Conservation (phyloP, 2,329 filamentous ascomycete species). For the Penicillium sp. region DNA sequence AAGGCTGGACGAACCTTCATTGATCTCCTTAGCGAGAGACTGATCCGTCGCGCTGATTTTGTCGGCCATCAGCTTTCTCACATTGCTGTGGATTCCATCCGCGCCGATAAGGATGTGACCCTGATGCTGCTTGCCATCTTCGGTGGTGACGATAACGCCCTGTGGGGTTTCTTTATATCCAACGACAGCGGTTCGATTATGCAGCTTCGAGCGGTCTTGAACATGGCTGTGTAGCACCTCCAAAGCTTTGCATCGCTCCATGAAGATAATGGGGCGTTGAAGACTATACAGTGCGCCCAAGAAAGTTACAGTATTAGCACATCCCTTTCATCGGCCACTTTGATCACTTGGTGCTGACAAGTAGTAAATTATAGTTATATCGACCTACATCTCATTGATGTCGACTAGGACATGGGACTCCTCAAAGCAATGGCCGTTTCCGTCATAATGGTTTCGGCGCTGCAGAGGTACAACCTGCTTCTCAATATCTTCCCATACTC, state of each 20-base stretch:
- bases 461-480: constrained; percentile 10
- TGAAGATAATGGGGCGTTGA: constrained; percentile 18
- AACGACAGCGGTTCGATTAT: constrained; percentile 6
- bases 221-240: constrained; percentile 19
- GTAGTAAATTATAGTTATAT: too few species aligned
- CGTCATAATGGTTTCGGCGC: constrained; percentile 10
- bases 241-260: constrained; percentile 21
- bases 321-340: neutral
- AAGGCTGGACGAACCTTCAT: neutral
- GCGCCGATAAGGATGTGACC: constrained; percentile 42
- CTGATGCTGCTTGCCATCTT: constrained; percentile 33
- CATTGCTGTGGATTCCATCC: constrained; percentile 43
- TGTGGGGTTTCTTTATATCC: constrained; percentile 13
- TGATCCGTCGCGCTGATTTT: constrained; percentile 6
- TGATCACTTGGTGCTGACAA: neutral
- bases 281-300: neutral
- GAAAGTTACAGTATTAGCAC: neutral
- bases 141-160: constrained; percentile 32
- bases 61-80: constrained; percentile 33
- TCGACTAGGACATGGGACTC: constrained; percentile 4
- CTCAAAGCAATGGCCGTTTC: constrained; percentile 10
- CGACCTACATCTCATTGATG: constrained; percentile 11
- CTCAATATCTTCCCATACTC: constrained; percentile 13
- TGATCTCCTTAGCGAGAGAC: constrained; percentile 1
- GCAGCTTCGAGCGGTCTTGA: constrained; percentile 13